Percentiles rank a stretch among this genome's conserved stretches.
phyloP scores from a whole-genome alignment of 2,329 filamentous ascomycete species.

The Diaporthe sp. region DNA sequence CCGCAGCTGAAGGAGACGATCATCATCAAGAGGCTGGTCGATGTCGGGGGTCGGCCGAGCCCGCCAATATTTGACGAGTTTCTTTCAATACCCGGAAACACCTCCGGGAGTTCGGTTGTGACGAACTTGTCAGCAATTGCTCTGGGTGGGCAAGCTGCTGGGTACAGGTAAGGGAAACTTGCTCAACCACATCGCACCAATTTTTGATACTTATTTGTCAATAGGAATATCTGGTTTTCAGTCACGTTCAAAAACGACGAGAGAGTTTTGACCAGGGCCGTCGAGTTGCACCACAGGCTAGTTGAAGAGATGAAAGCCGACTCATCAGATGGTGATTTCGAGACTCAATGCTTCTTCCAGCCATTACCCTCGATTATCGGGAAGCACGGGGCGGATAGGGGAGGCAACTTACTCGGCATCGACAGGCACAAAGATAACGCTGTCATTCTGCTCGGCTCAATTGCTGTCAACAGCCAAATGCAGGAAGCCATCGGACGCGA shows the following conservation, averaged over 20 bases:
- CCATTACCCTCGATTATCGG: neutral
- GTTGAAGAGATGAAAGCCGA: neutral
- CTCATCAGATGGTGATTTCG: neutral
- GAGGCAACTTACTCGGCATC: neutral
- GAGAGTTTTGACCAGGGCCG: neutral
- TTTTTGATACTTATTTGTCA: neutral
- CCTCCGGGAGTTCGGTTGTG: neutral
- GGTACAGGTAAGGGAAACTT: neutral
- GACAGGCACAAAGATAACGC: neutral
- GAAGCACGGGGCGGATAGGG: neutral
- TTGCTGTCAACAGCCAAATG: neutral
- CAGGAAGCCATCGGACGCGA: neutral
- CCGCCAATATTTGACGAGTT: neutral
- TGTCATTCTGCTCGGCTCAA: too few relatives aligned
- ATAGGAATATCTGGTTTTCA: neutral
- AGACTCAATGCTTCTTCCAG: constrained; percentile 2
- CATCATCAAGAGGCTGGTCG: neutral
- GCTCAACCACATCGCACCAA: neutral
- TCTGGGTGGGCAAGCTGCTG: neutral
- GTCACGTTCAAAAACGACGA: neutral
- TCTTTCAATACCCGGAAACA: neutral
- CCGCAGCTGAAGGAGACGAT: neutral
- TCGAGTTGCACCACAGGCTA: neutral
- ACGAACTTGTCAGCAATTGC: neutral
- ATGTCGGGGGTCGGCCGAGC: neutral